These are phyloP conservation scores for Zygnema cylindricum DNA, from an alignment of 139 green algal species.

Conservation along the genomic window DNA sequence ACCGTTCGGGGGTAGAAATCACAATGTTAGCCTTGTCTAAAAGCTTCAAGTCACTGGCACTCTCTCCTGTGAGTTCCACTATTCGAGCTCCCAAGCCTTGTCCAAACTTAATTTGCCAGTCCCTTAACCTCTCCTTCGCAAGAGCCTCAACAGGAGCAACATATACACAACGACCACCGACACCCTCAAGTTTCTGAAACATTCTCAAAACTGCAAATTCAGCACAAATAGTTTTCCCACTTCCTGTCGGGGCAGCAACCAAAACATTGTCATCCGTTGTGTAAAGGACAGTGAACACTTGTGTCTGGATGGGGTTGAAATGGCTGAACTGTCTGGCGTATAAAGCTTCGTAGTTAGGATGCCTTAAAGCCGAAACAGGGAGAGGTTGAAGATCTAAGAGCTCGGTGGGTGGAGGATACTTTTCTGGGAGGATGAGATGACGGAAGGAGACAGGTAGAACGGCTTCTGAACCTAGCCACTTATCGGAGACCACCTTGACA, in stretches of 20 bases:
- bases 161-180: constrained; percentile 79
- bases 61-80: constrained; percentile 81
- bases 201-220: constrained; percentile 96
- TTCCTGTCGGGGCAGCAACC: constrained; percentile 88
- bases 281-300: constrained; percentile 93
- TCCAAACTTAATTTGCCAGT: constrained; percentile 82
- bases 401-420: constrained; percentile 93
- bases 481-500: constrained; percentile 82
- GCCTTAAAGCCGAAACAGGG: constrained; percentile 83
- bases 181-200: constrained; percentile 69
- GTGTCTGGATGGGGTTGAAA: constrained; percentile 99
- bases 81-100: constrained; percentile 72
- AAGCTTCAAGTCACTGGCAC: constrained; percentile 79
- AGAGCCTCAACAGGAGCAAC: constrained; percentile 84
- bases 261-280: constrained; percentile 92
- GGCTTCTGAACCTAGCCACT: constrained; percentile 88
- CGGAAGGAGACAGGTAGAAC: constrained; percentile 85
- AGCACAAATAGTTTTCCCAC: constrained; percentile 86
- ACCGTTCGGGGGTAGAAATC: constrained; percentile 86
- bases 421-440: constrained; percentile 95
- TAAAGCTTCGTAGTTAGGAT: constrained; percentile 84
- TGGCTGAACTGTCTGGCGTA: constrained; percentile 74
- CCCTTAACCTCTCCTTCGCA: constrained; percentile 72
- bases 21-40: constrained; percentile 83
- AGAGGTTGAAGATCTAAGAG: constrained; percentile 98